Base-by-base conservation (phyloP, 2,329 filamentous ascomycete species). In the Aspergillus sp. region DNA sequence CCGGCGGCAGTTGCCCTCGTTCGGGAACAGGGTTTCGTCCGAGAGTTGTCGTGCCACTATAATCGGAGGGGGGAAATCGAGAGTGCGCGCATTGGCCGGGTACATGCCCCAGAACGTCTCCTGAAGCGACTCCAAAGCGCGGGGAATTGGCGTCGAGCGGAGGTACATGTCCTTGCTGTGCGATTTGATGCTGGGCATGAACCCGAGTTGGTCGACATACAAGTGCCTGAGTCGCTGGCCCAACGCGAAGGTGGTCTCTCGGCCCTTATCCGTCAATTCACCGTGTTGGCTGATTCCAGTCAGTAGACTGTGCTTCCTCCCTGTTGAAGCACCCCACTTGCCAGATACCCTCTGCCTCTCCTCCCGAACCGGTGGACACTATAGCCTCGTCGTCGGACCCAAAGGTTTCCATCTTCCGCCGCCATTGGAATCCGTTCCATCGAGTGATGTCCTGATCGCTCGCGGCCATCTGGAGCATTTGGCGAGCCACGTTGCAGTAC, bases 321-420 rank as follows among this genome's bases (percentile, higher is more conserved):
- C 24, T 27, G 15, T 4, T 15, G 14, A n/a, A 4, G 12, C 5
- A 17, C 12, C 5, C 12, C 24, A 75, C 71, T 57, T 80, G 82
- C 69, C 89, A 98, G 39, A 96, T 73, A 26, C 71, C 72, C 55
- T 94, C 85, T n/a, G 80, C 69, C 52, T 85, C 74, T 39, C 79
- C 80, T 1, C 62, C 58, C 5, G 80, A 75, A 0, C 84, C 84
- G 1, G 71, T 59, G 5, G 82, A 82, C 29, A 86, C 64, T 16
- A 80, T 64, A 3, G 86, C 76, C n/a, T 76, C 71, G 53, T 84
- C 80, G 43, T 79, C 66, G 12, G 64, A 53, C 3, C 80, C 82
- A 55, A 95, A 91, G 0, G 82, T 82, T 61, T 98, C 91, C 29
- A 95, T 70, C 29, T 82, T 77, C 39, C 86, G 75, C 45, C 78